Evolutionary conservation across 2,329 filamentous ascomycete genomes (phyloP).

Genomic region (Ceratocystiopsis sp.): DNA sequence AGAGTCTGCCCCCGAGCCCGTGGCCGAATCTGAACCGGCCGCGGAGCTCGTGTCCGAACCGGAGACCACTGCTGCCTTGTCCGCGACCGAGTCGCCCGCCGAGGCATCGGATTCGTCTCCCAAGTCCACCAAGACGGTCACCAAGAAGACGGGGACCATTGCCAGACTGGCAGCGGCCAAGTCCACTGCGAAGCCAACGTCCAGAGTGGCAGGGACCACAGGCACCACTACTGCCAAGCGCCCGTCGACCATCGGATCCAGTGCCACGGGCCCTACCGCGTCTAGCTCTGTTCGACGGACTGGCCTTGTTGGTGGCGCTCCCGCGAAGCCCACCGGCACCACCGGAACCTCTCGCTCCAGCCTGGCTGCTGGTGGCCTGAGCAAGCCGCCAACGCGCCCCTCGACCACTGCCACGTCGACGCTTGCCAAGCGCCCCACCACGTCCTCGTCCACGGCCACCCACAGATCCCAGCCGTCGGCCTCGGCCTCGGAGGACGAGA

Average conservation of each 20-base stretch:
- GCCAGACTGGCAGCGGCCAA: constrained; percentile 11
- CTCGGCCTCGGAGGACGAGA: constrained; percentile 19
- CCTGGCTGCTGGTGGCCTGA: constrained; percentile 12
- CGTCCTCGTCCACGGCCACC: constrained; percentile 14
- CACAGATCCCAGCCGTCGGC: constrained; percentile 18
- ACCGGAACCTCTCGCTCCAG: constrained; percentile 12
- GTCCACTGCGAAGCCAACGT: constrained; percentile 7
- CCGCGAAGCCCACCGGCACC: constrained; percentile 17
- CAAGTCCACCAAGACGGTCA: constrained; percentile 6
- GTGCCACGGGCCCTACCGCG: neutral
- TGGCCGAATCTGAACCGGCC: too few species aligned
- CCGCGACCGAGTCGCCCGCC: constrained; percentile 1
- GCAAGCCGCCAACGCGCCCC: constrained; percentile 17
- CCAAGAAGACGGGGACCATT: too few species aligned
- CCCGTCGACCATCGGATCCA: constrained; percentile 5
- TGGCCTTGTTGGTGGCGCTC: constrained; percentile 10
- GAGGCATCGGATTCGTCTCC: constrained; percentile 4
- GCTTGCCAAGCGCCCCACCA: constrained; percentile 15
- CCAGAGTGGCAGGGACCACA: neutral
- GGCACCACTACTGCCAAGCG: constrained; percentile 10
- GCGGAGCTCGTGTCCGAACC: too few species aligned
- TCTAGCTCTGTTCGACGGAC: constrained; percentile 11
- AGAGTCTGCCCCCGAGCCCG: too few species aligned
- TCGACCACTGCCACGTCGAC: constrained; percentile 12
- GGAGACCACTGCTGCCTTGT: too few species aligned